Evolutionary conservation across 164 flowering plant genomes (phyloP).

Genomic region (Echeveria elegans): DNA sequence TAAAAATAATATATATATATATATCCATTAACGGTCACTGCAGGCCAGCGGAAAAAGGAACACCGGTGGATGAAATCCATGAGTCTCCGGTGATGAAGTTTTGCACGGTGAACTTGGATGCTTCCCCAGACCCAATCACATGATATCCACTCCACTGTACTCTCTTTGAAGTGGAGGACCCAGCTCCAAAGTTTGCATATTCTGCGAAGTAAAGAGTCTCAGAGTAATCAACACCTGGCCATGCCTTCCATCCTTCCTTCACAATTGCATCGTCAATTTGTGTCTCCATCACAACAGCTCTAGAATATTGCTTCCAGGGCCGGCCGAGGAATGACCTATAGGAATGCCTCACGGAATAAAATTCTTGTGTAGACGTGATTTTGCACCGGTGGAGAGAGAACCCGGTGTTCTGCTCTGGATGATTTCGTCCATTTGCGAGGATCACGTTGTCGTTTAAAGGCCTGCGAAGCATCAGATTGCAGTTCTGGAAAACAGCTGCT

Average conservation of each 20-base stretch:
- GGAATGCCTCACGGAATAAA: slow-evolving; percentile 16
- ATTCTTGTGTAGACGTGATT: slow-evolving; percentile 21
- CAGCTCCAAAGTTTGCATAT: slow-evolving; percentile 56
- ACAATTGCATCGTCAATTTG: slow-evolving; percentile 56
- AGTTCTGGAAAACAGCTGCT: slow-evolving; percentile 34
- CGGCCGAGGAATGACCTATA: slow-evolving; percentile 46
- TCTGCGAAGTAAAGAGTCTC: slow-evolving; percentile 71
- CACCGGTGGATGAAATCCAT: slow-evolving; percentile 67
- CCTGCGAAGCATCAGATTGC: slow-evolving; percentile 23
- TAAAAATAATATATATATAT: background rate
- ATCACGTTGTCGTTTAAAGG: slow-evolving; percentile 23
- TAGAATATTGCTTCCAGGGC: slow-evolving; percentile 65
- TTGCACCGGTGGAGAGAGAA: slow-evolving; percentile 30
- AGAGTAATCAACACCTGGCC: slow-evolving; percentile 38
- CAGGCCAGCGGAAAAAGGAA: slow-evolving; percentile 61
- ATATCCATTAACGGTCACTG: background rate
- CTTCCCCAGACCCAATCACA: slow-evolving; percentile 53
- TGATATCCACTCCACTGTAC: slow-evolving; percentile 68
- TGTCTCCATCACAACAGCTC: slow-evolving; percentile 51
- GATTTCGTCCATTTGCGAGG: slow-evolving; percentile 34
- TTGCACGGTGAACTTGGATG: slow-evolving; percentile 50
- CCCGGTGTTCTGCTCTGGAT: slow-evolving; percentile 39
- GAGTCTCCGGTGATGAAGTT: slow-evolving; percentile 50
- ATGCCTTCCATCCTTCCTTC: slow-evolving; percentile 54
- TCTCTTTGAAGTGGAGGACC: slow-evolving; percentile 37